These are phyloP conservation scores for Sclerotinia sclerotiorum DNA, from an alignment of 2,329 filamentous ascomycete genomes.

Conservation along the genomic window DNA sequence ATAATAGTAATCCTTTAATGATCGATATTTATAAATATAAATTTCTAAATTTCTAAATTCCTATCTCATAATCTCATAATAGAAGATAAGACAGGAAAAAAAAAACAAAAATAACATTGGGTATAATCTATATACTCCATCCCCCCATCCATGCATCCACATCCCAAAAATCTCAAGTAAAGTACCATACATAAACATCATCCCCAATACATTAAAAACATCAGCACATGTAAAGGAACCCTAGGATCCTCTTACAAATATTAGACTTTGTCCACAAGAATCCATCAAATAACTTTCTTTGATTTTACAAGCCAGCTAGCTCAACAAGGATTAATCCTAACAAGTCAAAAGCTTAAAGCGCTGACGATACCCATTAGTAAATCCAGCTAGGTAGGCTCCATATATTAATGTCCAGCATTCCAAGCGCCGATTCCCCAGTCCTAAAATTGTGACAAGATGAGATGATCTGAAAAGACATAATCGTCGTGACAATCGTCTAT, in stretches of 20 bases:
- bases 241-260: neutral
- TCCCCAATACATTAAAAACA: neutral
- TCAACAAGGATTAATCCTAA: neutral
- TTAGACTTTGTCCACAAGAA: neutral
- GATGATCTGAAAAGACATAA: neutral
- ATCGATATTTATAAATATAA: neutral
- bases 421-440: constrained; percentile 7
- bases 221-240: neutral
- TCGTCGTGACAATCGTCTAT: constrained; percentile 5
- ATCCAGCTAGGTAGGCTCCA: neutral
- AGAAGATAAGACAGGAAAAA: neutral
- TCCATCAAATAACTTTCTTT: neutral
- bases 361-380: neutral
- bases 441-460: neutral
- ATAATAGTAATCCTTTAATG: no score
- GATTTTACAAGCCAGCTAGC: neutral
- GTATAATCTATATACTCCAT: constrained; percentile 19
- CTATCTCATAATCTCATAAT: constrained; percentile 29
- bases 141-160: neutral
- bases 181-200: neutral
- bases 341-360: neutral
- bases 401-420: neutral
- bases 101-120: constrained; percentile 10
- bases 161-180: neutral
- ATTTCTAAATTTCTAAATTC: no score